Evolutionary conservation across 805 yeast species (phyloP), one percentile per base, ranked within the genome.

Genomic region (Sungouiella thailandica): DNA sequence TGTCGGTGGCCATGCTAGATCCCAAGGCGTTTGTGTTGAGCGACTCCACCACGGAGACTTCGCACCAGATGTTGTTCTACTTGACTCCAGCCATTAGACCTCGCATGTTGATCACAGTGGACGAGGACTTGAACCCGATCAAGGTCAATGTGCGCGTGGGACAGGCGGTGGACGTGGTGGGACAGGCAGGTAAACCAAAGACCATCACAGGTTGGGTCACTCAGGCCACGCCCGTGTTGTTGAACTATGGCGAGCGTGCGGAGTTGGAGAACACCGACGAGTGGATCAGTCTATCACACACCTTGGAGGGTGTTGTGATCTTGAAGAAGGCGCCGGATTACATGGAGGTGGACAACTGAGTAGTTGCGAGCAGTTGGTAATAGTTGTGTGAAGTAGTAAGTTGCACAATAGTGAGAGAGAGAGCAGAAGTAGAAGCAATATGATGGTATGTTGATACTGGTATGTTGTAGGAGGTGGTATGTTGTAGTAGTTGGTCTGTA

Each of bases 121-220:
- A 90, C 58, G 96, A 89, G 57, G 78, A 83, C 18, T 75, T 90
- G 58, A 78, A 88, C 47, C 96, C 96, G 23, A 65, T 93, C 42
- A 90, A 90, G 68, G 97, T 93, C 7, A 90, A 87, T 47, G 98
- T 93, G 7, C 77, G 99, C 55, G 97, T 93, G 19, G 99, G 99
- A 43, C 97, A 90, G 65, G 97, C 98, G 5, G 97, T 93, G 18
- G 98, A 93, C 57, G 87, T 89, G 25, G 97, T 93, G 42, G 99
- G 98, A 22, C 97, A 90, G 60, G 99, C 97, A 0, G 99, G 99
- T 66, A 87, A 86, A 50, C 99, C 98, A 31, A 93, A 93, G 70
- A 89, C 97, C 9, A 93, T 93, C 30, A 93, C 99, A 4, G 99
- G 99, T 23, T 93, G 98, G 98, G 97, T 93, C 14, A 93, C 99